A percentile compares a stretch with the other conserved stretches of the same genome.
Evolutionary conservation across 73 alveolate genomes (phyloP).

Genomic region (Stentor coeruleus): DNA sequence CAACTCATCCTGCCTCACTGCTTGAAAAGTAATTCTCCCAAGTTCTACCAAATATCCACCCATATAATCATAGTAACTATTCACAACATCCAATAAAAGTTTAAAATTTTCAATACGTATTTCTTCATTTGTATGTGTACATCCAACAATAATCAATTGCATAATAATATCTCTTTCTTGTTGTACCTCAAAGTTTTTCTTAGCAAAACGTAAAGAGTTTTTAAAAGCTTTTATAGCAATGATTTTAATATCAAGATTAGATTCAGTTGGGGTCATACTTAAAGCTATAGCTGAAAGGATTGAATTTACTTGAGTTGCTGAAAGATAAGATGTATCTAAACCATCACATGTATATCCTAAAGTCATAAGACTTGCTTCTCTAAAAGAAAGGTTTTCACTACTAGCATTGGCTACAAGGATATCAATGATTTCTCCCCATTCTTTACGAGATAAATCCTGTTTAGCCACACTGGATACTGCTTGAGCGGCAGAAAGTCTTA

Average conservation of each 20-base stretch:
- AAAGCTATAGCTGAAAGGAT: slow-evolving; percentile 35
- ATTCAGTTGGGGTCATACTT: slow-evolving; percentile 21
- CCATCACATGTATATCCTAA: slow-evolving; percentile 64
- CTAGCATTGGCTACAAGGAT: slow-evolving; percentile 42
- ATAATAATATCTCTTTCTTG: slow-evolving; percentile 53
- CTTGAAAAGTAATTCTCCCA: slow-evolving; percentile 32
- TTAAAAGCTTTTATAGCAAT: slow-evolving; percentile 46
- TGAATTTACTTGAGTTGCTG: slow-evolving; percentile 23
- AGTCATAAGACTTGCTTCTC: slow-evolving; percentile 47
- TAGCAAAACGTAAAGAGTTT: slow-evolving; percentile 49
- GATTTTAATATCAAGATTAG: slow-evolving; percentile 26
- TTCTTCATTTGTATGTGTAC: slow-evolving; percentile 23
- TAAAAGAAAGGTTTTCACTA: slow-evolving; percentile 35
- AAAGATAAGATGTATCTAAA: slow-evolving; percentile 27
- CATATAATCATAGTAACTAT: slow-evolving; percentile 39
- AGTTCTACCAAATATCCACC: slow-evolving; percentile 29
- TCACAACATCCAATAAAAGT: slow-evolving; percentile 44
- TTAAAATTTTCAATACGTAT: slow-evolving; percentile 35
- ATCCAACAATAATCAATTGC: slow-evolving; percentile 30
- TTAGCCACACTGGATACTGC: slow-evolving; percentile 49
- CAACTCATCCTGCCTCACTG: slow-evolving; percentile 33
- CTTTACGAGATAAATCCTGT: slow-evolving; percentile 51
- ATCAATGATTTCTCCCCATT: slow-evolving; percentile 56
- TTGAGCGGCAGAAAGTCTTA: slow-evolving; percentile 15
- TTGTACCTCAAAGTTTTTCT: slow-evolving; percentile 31